Evolutionary conservation across 1,139 yeast genomes (phyloP).

Genomic region (Yamadazyma triangularis): DNA sequence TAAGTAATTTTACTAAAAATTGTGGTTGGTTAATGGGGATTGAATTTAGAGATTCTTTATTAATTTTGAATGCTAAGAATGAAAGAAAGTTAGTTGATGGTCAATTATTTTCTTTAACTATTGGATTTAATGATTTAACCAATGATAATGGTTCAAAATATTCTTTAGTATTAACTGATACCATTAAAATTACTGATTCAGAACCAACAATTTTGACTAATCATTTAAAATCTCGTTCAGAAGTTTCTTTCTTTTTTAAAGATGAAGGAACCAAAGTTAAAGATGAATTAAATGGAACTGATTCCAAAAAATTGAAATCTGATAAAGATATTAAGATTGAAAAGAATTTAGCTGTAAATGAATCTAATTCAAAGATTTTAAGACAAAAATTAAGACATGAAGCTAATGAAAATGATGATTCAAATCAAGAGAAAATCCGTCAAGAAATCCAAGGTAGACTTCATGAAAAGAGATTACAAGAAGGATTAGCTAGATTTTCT

Average conservation of each 20-base stretch:
- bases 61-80: slow-evolving; percentile 70
- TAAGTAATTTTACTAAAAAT: slow-evolving; percentile 64
- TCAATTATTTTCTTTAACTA: slow-evolving; percentile 68
- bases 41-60: slow-evolving; percentile 80
- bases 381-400: slow-evolving; percentile 82
- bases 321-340: slow-evolving; percentile 32
- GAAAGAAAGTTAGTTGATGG: slow-evolving; percentile 67
- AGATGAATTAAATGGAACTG: slow-evolving; percentile 13
- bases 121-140: slow-evolving; percentile 73
- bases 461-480: slow-evolving; percentile 81
- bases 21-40: slow-evolving; percentile 90
- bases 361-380: slow-evolving; percentile 54
- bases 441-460: slow-evolving; percentile 78
- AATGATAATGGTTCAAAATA: slow-evolving; percentile 49
- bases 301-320: slow-evolving; percentile 21
- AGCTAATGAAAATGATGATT: slow-evolving; percentile 63
- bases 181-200: slow-evolving; percentile 63
- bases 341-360: slow-evolving; percentile 25
- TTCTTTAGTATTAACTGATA: slow-evolving; percentile 77
- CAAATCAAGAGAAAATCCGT: slow-evolving; percentile 72
- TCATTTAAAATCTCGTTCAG: slow-evolving; percentile 67
- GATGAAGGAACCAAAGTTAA: slow-evolving; percentile 46
- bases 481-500: slow-evolving; percentile 74
- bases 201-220: slow-evolving; percentile 68
- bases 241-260: slow-evolving; percentile 80